Evolutionary conservation across 2,329 filamentous ascomycete species (phyloP).

Genomic region (Paecilomyces sp.): DNA sequence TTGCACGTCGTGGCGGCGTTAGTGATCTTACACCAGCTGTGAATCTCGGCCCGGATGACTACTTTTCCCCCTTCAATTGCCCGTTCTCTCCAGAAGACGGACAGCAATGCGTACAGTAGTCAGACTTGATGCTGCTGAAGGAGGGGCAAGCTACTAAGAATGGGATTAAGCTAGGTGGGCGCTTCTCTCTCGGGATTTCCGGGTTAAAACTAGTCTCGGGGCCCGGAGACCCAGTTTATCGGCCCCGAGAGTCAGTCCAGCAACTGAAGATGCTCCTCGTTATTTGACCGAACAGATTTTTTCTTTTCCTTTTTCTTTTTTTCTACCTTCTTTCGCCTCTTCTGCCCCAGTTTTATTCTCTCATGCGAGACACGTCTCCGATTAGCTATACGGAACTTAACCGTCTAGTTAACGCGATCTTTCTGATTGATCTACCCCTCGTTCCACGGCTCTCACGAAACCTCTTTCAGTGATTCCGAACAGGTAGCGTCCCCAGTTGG

Average conservation of each 20-base stretch:
- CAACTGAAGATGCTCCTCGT: background rate
- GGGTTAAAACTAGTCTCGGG: background rate
- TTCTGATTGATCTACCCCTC: background rate
- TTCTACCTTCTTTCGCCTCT: background rate
- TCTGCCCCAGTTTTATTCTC: background rate
- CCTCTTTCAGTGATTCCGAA: background rate
- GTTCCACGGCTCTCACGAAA: background rate
- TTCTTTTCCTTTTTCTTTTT: background rate
- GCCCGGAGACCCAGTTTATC: background rate
- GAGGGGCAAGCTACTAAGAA: background rate
- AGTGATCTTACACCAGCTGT: background rate
- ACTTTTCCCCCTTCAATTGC: background rate
- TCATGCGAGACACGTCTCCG: background rate
- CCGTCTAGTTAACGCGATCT: too few species aligned
- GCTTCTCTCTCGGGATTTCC: background rate
- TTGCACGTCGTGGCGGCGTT: background rate
- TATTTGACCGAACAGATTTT: background rate
- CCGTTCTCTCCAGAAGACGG: background rate
- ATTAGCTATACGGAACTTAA: background rate
- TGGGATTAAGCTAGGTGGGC: background rate
- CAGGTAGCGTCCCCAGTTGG: background rate
- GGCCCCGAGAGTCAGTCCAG: background rate
- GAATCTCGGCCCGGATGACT: background rate
- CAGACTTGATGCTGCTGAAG: background rate
- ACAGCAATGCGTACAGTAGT: background rate